Conservation (phyloP, 2,329 filamentous ascomycete species). For the Diaporthe citrichinensis region DNA sequence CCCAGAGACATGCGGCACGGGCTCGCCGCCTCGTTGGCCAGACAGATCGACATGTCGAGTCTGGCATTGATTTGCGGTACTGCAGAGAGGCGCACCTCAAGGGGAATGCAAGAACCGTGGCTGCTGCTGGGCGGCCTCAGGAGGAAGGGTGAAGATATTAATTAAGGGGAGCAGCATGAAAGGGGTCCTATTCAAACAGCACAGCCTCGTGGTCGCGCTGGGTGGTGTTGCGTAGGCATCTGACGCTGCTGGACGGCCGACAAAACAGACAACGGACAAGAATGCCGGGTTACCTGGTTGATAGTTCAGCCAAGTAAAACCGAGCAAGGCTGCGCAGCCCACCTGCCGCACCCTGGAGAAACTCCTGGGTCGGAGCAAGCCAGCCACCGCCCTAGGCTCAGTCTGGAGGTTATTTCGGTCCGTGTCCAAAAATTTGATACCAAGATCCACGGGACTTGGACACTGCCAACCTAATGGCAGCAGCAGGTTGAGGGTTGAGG, state of each 20-base stretch:
- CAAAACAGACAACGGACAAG: neutral
- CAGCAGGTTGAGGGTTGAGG: neutral
- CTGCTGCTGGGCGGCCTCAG: slow-evolving; percentile 26
- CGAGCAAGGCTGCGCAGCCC: slow-evolving; percentile 39
- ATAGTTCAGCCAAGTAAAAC: slow-evolving; percentile 35
- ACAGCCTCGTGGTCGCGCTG: slow-evolving; percentile 19
- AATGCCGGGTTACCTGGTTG: slow-evolving; percentile 37
- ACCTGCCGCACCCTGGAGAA: slow-evolving; percentile 37
- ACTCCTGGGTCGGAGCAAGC: slow-evolving; percentile 34
- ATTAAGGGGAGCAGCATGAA: slow-evolving; percentile 33
- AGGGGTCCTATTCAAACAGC: slow-evolving; percentile 26
- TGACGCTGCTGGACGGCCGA: slow-evolving; percentile 23
- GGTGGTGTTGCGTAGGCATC: slow-evolving; percentile 24
- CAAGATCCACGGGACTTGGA: slow-evolving; percentile 7
- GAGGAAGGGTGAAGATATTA: slow-evolving; percentile 19
- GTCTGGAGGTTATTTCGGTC: slow-evolving; percentile 30
- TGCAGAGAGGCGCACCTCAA: slow-evolving; percentile 7
- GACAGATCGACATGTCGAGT: slow-evolving; percentile 30
- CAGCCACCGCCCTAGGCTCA: slow-evolving; percentile 12
- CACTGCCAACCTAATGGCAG: slow-evolving; percentile 5
- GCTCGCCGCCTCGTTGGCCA: slow-evolving; percentile 27
- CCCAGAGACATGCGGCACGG: slow-evolving; percentile 30
- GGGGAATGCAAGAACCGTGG: slow-evolving; percentile 10
- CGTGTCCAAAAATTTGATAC: slow-evolving; percentile 27
- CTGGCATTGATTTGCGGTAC: slow-evolving; percentile 23